A percentile compares a stretch with the other conserved stretches of the same genome.
These are phyloP conservation scores for Cinchona pubescens DNA, from an alignment of 257 asterid genomes.

Conservation along the genomic window DNA sequence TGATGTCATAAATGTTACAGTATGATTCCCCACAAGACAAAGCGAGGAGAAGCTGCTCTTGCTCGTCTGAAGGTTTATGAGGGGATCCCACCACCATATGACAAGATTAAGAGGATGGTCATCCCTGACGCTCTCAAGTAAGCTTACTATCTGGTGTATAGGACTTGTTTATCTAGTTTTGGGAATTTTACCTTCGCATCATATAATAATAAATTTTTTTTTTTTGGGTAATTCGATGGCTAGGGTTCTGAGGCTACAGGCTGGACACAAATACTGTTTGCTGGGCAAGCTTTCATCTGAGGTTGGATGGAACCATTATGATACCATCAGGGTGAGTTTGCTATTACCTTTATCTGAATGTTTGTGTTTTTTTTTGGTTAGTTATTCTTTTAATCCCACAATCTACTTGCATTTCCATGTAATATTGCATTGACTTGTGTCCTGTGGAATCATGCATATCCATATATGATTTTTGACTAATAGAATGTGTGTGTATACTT, in stretches of 20 bases:
- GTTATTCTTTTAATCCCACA: no score
- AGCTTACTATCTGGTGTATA: constrained; percentile 17
- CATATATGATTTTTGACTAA: neutral
- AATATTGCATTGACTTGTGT: no score
- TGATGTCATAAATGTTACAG: constrained; percentile 27
- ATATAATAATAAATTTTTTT: neutral
- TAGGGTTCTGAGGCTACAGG: constrained; percentile 90
- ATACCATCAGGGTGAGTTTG: constrained; percentile 67
- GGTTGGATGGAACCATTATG: constrained; percentile 92
- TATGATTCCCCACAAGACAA: constrained; percentile 89
- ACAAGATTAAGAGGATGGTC: constrained; percentile 78
- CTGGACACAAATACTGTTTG: constrained; percentile 75
- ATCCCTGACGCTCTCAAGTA: constrained; percentile 86
- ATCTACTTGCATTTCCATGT: no score
- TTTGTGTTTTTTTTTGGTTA: neutral
- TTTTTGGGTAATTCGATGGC: neutral
- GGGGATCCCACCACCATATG: constrained; percentile 81
- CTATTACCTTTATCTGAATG: neutral
- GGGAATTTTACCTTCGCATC: neutral
- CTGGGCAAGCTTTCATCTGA: constrained; percentile 85
- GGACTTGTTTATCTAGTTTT: neutral
- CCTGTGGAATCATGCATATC: no score
- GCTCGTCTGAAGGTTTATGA: constrained; percentile 76
- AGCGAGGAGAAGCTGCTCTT: constrained; percentile 88
- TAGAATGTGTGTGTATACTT: neutral